Evolutionary conservation across 106 monocot species (phyloP).

Genomic region (Apostasia shenzhenica): DNA sequence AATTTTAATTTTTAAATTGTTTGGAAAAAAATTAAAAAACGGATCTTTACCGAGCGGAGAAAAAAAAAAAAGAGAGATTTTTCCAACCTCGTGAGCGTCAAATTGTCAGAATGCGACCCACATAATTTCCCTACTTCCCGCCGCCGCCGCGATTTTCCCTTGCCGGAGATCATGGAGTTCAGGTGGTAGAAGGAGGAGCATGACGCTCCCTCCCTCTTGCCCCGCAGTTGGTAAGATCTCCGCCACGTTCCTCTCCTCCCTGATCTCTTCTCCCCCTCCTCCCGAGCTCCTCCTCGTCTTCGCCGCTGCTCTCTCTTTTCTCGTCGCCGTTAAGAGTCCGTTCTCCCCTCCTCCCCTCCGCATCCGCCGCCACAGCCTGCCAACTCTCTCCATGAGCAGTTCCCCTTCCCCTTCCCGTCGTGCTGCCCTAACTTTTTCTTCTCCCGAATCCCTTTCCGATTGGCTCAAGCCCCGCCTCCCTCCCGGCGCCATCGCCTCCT

Average conservation of each 20-base stretch:
- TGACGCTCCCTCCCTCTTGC: slow-evolving; percentile 5
- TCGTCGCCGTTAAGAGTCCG: slow-evolving; percentile 12
- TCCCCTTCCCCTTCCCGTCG: not conserved
- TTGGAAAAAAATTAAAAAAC: too few species aligned
- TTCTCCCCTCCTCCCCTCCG: not conserved
- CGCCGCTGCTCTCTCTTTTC: slow-evolving; percentile 22
- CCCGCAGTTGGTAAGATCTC: not conserved
- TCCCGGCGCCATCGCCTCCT: slow-evolving; percentile 43
- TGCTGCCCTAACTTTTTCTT: slow-evolving; percentile 46
- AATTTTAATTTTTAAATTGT: too few species aligned
- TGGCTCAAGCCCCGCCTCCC: slow-evolving; percentile 66
- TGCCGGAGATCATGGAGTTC: too few species aligned
- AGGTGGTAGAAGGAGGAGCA: not conserved
- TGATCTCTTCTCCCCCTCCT: slow-evolving; percentile 3
- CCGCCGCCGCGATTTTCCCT: too few species aligned
- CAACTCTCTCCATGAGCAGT: not conserved
- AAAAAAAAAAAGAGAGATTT: too few species aligned
- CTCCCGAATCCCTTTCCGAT: slow-evolving; percentile 56
- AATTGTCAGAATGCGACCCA: too few species aligned
- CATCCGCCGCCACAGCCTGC: slow-evolving; percentile 4
- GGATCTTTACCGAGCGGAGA: too few species aligned
- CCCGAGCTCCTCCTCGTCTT: slow-evolving; percentile 9
- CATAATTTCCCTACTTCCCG: too few species aligned
- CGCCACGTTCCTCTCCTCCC: slow-evolving; percentile 1
- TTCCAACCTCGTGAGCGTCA: too few species aligned